These are phyloP conservation scores for Colletotrichum camelliae DNA, from an alignment of 2,329 filamentous ascomycete species.

Conservation along the genomic window DNA sequence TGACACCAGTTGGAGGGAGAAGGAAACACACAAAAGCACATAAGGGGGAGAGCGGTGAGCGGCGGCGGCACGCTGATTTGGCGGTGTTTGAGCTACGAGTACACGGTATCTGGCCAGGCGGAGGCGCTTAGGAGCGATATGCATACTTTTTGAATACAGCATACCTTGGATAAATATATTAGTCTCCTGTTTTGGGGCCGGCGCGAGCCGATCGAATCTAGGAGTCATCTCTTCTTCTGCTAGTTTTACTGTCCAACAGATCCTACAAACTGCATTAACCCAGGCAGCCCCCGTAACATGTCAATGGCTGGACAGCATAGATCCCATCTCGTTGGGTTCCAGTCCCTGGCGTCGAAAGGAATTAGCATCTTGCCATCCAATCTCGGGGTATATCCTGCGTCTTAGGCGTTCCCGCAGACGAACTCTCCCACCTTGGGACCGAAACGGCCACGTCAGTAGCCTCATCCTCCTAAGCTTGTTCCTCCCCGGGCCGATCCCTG, in stretches of 20 bases:
- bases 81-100: slow-evolving; percentile 12
- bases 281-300: rapidly evolving
- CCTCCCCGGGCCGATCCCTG: not conserved
- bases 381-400: not conserved
- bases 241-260: not conserved
- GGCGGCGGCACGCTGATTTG: not conserved
- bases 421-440: not conserved
- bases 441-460: not conserved
- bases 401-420: not conserved
- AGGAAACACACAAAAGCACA: not conserved
- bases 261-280: rapidly evolving
- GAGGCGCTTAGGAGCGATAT: slow-evolving; percentile 16
- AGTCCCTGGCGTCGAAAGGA: not conserved
- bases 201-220: slow-evolving; percentile 12
- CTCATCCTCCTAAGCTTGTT: not conserved
- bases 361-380: not conserved
- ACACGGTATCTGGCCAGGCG: slow-evolving; percentile 18
- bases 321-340: not conserved
- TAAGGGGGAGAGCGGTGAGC: not conserved
- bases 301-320: too few species aligned
- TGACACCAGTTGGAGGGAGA: not conserved
- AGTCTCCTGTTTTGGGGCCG: not conserved
- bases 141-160: slow-evolving; percentile 19
- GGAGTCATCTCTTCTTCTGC: not conserved
- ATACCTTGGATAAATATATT: slow-evolving; percentile 15